A percentile compares a stretch with the other conserved stretches of the same genome.
These are phyloP conservation scores for Fusarium oxysporum DNA, from an alignment of 2,329 filamentous ascomycete genomes.

Conservation along the genomic window DNA sequence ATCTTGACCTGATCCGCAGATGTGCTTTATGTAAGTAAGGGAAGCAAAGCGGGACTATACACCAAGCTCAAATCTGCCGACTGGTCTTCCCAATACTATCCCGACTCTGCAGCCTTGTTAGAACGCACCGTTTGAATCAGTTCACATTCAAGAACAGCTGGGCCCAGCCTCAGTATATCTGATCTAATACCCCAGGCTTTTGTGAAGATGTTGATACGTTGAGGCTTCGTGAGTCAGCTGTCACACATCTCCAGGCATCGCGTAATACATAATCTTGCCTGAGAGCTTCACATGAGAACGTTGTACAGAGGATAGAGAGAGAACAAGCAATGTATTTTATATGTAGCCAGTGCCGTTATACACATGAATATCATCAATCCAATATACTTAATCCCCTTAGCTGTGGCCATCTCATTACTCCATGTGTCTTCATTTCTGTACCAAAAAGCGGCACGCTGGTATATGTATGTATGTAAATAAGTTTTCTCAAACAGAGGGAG, in stretches of 20 bases:
- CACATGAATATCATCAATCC: background rate
- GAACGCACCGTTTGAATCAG: background rate
- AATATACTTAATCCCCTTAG: background rate
- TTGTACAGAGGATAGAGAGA: background rate
- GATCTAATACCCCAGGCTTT: background rate
- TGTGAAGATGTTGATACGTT: background rate
- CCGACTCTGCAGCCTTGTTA: no score
- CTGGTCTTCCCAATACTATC: rapidly evolving
- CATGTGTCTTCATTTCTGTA: constrained; percentile 13
- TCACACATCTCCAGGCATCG: background rate
- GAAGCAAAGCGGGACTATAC: rapidly evolving
- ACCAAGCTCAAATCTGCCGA: rapidly evolving
- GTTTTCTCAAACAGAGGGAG: constrained; percentile 26
- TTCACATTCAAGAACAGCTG: background rate
- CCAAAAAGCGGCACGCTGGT: constrained; percentile 5
- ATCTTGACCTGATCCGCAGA: background rate
- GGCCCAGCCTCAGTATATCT: background rate
- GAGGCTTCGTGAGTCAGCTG: background rate
- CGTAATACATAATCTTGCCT: background rate
- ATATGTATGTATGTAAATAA: constrained; percentile 19
- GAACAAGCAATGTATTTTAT: background rate
- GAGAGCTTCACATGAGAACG: background rate
- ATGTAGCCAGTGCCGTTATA: background rate
- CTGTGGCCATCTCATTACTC: background rate
- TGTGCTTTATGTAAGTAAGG: background rate